Base-by-base conservation (phyloP, 1,284 basidiomycete species). In the Cutaneotrichosporon sp. region DNA sequence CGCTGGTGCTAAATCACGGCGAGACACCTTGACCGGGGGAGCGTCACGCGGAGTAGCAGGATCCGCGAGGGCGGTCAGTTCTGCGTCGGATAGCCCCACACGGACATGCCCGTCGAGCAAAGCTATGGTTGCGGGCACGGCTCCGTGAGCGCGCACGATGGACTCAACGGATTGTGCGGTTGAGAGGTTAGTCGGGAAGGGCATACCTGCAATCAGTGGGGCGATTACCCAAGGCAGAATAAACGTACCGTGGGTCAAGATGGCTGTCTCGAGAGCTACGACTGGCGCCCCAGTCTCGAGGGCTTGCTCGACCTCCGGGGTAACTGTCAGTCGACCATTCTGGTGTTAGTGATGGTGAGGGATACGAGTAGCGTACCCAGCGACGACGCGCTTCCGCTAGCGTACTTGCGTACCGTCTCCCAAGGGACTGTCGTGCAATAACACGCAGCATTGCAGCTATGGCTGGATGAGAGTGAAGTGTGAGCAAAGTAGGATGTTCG, bases 91-190 rank as follows among this genome's bases (percentile, higher is more conserved):
- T 33, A 98, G 76, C 0, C 96, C 96, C 57, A 98, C 83, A 72
- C 92, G 90, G 56, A 96, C 81, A 25, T 84, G 80, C 8, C 94
- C 94, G 27, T 80, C 79, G 31, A 97, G 78, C 35, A 99, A 73
- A 4, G 87, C 94, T 55, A 97, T 88, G 0, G 93, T 97, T 0
- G 94, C 93, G 2, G 96, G 96, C 14, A 87, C 79, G 9, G 85
- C 85, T 4, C 87, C 87, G 31, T 82, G 81, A 7, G 80, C 79
- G 58, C 88, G 79, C n/a, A 97, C 84, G 49, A 90, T 86, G 10
- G 71, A 69, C 70, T 96, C 90, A 17, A 93, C 79, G 7, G 85
- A 84, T 22, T 77, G 76, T 0, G 89, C 86, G 14, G 88, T 85
- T 29, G 84, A 77, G 16, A 87, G 74, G 66, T 92, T 96, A 41